These are phyloP conservation scores for Piromyces sp. DNA, from an alignment of 192 early-diverging fungal genomes.

Conservation along the genomic window DNA sequence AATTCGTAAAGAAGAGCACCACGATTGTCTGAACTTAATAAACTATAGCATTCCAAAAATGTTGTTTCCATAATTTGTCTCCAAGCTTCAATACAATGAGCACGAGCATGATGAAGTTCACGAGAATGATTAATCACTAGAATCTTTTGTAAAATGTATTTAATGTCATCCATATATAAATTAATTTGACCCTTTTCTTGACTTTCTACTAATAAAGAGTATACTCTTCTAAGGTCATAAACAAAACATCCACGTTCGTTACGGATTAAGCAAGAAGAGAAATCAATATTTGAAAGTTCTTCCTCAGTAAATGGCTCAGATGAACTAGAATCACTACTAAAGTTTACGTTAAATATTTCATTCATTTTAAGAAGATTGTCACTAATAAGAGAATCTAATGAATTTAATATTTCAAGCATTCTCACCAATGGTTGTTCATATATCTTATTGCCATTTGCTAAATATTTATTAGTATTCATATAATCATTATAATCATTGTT, in stretches of 20 bases:
- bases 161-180: conserved; percentile 30
- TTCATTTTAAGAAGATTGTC: neutral
- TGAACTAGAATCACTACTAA: neutral
- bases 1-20: conserved; percentile 48
- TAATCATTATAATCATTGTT: neutral
- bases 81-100: conserved; percentile 63
- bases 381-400: conserved; percentile 34
- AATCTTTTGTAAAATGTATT: conserved; percentile 37
- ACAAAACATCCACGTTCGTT: conserved; percentile 37
- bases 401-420: conserved; percentile 51
- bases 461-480: neutral
- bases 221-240: conserved; percentile 55
- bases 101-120: conserved; percentile 48
- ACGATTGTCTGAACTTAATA: conserved; percentile 38
- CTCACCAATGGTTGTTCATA: conserved; percentile 52
- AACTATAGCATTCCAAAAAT: conserved; percentile 41
- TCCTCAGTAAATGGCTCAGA: neutral
- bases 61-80: conserved; percentile 57
- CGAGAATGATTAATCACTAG: conserved; percentile 55
- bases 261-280: conserved; percentile 20
- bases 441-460: neutral
- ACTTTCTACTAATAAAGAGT: conserved; percentile 29
- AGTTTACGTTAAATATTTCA: neutral
- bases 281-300: conserved; percentile 14
- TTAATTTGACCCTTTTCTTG: conserved; percentile 21